Percentiles rank a stretch among this genome's conserved stretches.
Conservation (phyloP, 371 early-diverging fungal genomes). For the Mucor saturninus region DNA sequence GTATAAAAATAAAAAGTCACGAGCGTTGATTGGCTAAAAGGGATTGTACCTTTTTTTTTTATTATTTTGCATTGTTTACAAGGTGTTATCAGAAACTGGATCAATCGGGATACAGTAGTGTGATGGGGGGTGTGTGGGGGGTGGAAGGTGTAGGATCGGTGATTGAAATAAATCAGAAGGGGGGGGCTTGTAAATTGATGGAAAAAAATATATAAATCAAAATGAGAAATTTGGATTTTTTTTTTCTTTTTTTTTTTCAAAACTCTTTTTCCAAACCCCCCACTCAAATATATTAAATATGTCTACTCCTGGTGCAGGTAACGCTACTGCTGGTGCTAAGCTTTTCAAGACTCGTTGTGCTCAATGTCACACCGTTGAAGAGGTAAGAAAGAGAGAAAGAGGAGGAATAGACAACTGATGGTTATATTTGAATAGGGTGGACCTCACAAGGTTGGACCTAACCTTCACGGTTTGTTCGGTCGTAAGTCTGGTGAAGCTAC, state of each 20-base stretch:
- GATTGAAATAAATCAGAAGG: slow-evolving; percentile 2
- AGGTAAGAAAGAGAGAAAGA: slow-evolving; percentile 42
- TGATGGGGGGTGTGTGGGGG: no score
- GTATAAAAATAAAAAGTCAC: no score
- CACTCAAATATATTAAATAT: slow-evolving; percentile 28
- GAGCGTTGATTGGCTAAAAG: no score
- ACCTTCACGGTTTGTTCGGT: slow-evolving; percentile 92
- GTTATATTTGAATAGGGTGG: slow-evolving; percentile 64
- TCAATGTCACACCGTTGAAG: slow-evolving; percentile 96
- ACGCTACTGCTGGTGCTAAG: slow-evolving; percentile 86
- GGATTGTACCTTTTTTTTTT: no score
- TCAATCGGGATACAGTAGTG: no score
- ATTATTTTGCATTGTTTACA: no score
- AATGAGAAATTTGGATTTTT: neutral
- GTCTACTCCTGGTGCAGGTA: slow-evolving; percentile 43
- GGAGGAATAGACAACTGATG: neutral
- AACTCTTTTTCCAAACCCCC: slow-evolving; percentile 25
- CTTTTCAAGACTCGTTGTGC: slow-evolving; percentile 99
- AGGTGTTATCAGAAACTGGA: no score
- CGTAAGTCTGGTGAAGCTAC: slow-evolving; percentile 86
- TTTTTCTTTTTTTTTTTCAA: slow-evolving; percentile 19
- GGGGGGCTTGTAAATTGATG: slow-evolving; percentile 27
- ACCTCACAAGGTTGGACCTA: slow-evolving; percentile 96
- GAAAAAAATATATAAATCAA: slow-evolving; percentile 16
- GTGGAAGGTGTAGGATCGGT: no score